Base-by-base conservation (phyloP, 805 yeast species). In the Teunomyces barrocoloradensis region DNA sequence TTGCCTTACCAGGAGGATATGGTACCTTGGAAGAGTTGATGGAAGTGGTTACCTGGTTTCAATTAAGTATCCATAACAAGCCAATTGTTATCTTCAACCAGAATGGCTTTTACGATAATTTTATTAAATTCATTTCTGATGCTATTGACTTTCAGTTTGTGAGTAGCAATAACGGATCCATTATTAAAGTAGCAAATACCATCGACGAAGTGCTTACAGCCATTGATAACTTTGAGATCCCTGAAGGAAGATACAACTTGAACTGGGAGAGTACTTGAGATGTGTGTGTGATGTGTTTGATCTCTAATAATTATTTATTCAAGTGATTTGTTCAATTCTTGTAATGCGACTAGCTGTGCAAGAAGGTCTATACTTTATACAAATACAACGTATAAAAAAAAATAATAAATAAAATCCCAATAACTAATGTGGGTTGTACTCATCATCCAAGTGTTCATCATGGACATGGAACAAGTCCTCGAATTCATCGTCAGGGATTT, bases 41-140 rank as follows among this genome's bases (percentile, higher is more conserved):
- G 84, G 96, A 89, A 71, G 85, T 88, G 46, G 85, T 86, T 49
- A 89, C 96, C 3, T 89, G 96, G 96, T 81, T 83, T 43, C 96
- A 89, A 72, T 75, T 89, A 57, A 94, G 91, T 29, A 89, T 89
- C 54, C 96, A 89, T 65, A 70, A 75, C 52, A 85, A 85, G 65
- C 96, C 96, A 25, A 81, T 89, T 57, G 84, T 89, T 12, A 60
- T 89, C 36, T 83, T 82, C 68, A 89, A 89, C 66, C 76, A 85
- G 46, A 76, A 85, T 65, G 96, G 96, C 0, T 89, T 87, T 64
- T 89, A 79, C 64, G 89, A 89, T 63, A 80, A 79, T 30, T 75
- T 89, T 47, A 65, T 89, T 54, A 68, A 63, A 43, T 89, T 88
- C 56, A 69, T 89, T 49, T 64, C 73, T 28, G 80, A 75, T 48